Evolutionary conservation across 352 stramenopile genomes (phyloP), one percentile per base, ranked within the genome.

Genomic region (Pythium graminicola): DNA sequence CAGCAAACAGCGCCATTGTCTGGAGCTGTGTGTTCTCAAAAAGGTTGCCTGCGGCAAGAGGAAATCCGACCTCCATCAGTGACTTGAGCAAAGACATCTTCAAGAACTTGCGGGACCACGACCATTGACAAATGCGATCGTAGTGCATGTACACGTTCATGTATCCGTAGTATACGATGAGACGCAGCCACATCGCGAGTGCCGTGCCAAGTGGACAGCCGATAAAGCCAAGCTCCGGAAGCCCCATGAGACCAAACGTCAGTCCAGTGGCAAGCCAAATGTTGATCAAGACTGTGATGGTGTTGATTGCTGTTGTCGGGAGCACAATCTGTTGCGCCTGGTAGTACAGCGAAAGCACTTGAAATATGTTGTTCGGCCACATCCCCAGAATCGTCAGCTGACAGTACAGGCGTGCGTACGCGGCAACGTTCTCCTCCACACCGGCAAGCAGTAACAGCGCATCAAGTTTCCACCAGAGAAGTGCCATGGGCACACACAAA

Each of bases 11-110:
- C 47, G 80, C 76, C 68, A 95, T 89, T 31, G 70, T 81, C 42
- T 87, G 68, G 1, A 95, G 64, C 67, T 93, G 81, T 24, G 70
- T 60, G 62, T 95, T 86, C 57, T 95, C 84, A 40, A 95, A 86
- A 7, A 91, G 39, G 17, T 72, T 86, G 2, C 79, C 79, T 6
- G 63, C 43, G 0, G 77, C 72, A 0, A 90, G 65, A 13, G 75
- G 81, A n/a, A n/a, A n/a, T n/a, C n/a, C 75, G n/a, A n/a, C 61
- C 2, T 46, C 40, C 14, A 89, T 26, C 9, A 89, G 67, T 35
- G 61, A 74, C 36, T 56, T 62, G 33, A 93, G 48, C 5, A 74
- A 60, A 14, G 57, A 54, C 3, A 19, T 53, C 28, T 86, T 62
- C 17, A 84, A 42, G 33, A 36, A 6, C 6, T 65, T 62, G 54